Base-by-base conservation (phyloP, 2,329 filamentous ascomycete genomes). In the Periconia sp. region DNA sequence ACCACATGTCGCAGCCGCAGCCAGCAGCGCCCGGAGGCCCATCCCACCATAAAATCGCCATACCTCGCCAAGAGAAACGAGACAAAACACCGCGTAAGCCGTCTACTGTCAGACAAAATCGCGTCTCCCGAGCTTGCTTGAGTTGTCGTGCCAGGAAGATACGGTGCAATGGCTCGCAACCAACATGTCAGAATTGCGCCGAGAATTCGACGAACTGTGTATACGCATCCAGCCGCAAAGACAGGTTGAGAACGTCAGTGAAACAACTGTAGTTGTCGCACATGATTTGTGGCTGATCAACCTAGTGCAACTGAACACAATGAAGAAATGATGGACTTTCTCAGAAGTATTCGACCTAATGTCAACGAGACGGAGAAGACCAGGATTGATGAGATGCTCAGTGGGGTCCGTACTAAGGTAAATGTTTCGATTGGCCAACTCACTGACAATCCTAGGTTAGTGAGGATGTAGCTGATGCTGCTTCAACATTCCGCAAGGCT, bases 61-160 rank as follows among this genome's bases (percentile, higher is more conserved):
- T 71, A 30, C 68, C 68, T 17, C 58, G 62, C 13, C 58, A 69
- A 7, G 62, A 61, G 13, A 58, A 57, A 43, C 61, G 57, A n/a
- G 37, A 45, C 20, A 60, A 66, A 11, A 53, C 59, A 31, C 54
- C 56, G 14, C 55, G 56, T 10, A 57, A 55, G 23, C 20, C 53
- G n/a, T 31, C 31, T 11, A 47, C 49, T 11, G 54, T 31, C 31
- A 61, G 58, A 47, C 63, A 50, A 23, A 51, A 60, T 45, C 56
- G 69, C 41, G 66, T 68, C 6, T 53, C 53, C 23, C 58, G 64
- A 23, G 73, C 73, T 6, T 76, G 73, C 49, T 54, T 68, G 35
- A 65, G 56, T 31, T 76, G 73, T 54, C 65, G 72, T 10, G 54
- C 62, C 15, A 62, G 72, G 19, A 76, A 76, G 52, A 68, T 73